These are phyloP conservation scores for Lactarius tabidus DNA, from an alignment of 768 basidiomycete genomes.

Conservation along the genomic window DNA sequence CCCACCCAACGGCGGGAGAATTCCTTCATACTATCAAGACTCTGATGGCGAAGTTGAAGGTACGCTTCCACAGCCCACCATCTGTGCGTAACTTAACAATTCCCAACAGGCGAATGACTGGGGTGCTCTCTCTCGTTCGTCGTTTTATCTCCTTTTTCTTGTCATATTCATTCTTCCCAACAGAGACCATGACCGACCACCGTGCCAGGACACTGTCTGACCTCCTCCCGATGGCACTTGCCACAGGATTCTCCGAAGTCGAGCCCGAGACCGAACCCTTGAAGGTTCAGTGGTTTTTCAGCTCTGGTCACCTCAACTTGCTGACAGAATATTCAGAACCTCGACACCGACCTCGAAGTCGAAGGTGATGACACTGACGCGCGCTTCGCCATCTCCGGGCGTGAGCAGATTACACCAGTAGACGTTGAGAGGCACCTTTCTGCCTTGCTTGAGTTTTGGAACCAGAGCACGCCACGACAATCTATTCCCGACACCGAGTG, in stretches of 20 bases:
- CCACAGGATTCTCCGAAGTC: constrained; percentile 44
- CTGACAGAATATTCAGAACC: constrained; percentile 36
- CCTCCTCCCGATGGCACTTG: constrained; percentile 46
- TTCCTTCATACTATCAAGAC: constrained; percentile 58
- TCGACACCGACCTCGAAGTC: constrained; percentile 46
- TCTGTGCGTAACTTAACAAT: background rate
- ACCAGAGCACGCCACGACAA: constrained; percentile 33
- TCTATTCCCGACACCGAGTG: constrained; percentile 40
- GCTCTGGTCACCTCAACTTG: too few relatives aligned
- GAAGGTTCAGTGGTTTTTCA: constrained; percentile 37
- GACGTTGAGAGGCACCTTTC: constrained; percentile 31
- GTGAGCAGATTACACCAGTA: constrained; percentile 21
- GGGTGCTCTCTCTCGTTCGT: constrained; percentile 59
- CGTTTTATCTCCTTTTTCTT: background rate
- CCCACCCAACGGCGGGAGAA: constrained; percentile 48
- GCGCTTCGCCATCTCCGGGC: constrained; percentile 35
- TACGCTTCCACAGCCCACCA: constrained; percentile 21
- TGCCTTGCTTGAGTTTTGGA: constrained; percentile 33
- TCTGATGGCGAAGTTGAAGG: constrained; percentile 66
- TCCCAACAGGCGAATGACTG: constrained; percentile 53
- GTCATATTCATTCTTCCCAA: background rate
- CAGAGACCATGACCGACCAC: constrained; percentile 48
- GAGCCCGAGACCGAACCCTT: constrained; percentile 46
- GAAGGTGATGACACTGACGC: constrained; percentile 37
- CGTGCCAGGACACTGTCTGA: constrained; percentile 37